Conservation (phyloP, 2,329 filamentous ascomycete species). For the Alternaria panax region DNA sequence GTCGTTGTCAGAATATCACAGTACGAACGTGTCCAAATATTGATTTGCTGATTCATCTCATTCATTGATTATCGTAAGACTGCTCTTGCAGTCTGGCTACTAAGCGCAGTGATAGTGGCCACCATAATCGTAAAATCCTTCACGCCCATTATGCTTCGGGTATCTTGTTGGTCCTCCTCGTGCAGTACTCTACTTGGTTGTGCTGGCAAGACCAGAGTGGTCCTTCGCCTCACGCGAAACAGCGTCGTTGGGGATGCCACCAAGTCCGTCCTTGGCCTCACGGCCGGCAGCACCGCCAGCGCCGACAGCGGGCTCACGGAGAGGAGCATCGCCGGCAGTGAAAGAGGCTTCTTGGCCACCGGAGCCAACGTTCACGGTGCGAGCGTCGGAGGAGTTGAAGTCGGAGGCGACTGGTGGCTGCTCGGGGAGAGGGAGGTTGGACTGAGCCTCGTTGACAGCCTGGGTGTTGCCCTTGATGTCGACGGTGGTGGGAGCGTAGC, state of each 20-base stretch:
- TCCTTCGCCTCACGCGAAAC: slow-evolving; percentile 57
- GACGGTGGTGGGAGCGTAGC: slow-evolving; percentile 25
- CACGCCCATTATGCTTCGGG: slow-evolving; percentile 10
- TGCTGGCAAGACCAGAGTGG: slow-evolving; percentile 52
- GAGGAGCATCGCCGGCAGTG: slow-evolving; percentile 53
- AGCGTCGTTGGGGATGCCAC: slow-evolving; percentile 67
- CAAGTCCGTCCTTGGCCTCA: slow-evolving; percentile 66
- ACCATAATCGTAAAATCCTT: slow-evolving; percentile 9
- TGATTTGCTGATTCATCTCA: slow-evolving; percentile 18
- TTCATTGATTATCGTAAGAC: slow-evolving; percentile 9
- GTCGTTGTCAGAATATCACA: neutral
- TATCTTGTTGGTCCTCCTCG: slow-evolving; percentile 1
- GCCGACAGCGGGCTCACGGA: slow-evolving; percentile 60
- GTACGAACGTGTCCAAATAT: neutral
- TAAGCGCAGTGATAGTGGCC: slow-evolving; percentile 20
- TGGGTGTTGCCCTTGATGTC: slow-evolving; percentile 49
- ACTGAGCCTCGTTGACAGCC: slow-evolving; percentile 71
- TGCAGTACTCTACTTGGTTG: slow-evolving; percentile 38
- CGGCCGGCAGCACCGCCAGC: slow-evolving; percentile 65
- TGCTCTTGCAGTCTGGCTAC: slow-evolving; percentile 22
- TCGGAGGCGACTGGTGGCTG: slow-evolving; percentile 78
- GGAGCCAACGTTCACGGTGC: slow-evolving; percentile 74
- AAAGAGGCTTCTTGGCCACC: slow-evolving; percentile 61
- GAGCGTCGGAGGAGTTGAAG: slow-evolving; percentile 75
- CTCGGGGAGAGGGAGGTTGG: slow-evolving; percentile 81